Base-by-base conservation (phyloP, 148 eudicot genomes). In the Dianthus caryophyllus region DNA sequence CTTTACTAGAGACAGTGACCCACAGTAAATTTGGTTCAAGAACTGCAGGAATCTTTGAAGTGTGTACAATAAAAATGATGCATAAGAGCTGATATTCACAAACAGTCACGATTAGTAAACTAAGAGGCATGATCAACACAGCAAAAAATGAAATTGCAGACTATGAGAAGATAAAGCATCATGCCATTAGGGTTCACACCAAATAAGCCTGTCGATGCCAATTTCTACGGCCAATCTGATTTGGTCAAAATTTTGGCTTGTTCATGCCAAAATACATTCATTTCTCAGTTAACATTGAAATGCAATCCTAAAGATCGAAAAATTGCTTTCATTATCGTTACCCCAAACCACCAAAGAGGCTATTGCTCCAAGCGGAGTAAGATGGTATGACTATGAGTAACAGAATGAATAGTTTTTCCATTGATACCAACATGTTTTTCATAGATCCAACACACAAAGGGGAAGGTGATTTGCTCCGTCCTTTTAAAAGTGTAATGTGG, bases 261-360 rank as follows among this genome's bases (percentile, higher is more conserved):
- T 55, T 55, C 60, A 55, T 6, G 18, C 33, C 25, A 33, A 27
- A 15, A 56, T 61, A 20, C 65, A n/a, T 20, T 36, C 48, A 27
- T 9, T 38, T 20, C 9, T 3, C 65, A 61, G 29, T 36, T 47
- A 61, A 21, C 4, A 36, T 20, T 44, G 21, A 39, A 61, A 59
- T 2, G 20, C 38, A 60, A 38, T 61, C 48, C 48, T 36, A 61
- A 17, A 38, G 8, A 39, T 20, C 20, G 36, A 26, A 21, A 14
- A 36, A 24, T 39, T 39, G 48, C 65, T 22, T 61, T 61, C 65
- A 61, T n/a, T 30, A 39, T 21, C 65, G 12, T 61, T 6, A 61
- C 17, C 8, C 26, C 49, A 39, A 61, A 36, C 24, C 63, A 30
- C 43, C 63, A 30, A 33, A 9, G 22, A 33, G 22, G 43, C 44